Base-by-base conservation (phyloP, 352 stramenopile genomes). In the Phytophthora parvispora region DNA sequence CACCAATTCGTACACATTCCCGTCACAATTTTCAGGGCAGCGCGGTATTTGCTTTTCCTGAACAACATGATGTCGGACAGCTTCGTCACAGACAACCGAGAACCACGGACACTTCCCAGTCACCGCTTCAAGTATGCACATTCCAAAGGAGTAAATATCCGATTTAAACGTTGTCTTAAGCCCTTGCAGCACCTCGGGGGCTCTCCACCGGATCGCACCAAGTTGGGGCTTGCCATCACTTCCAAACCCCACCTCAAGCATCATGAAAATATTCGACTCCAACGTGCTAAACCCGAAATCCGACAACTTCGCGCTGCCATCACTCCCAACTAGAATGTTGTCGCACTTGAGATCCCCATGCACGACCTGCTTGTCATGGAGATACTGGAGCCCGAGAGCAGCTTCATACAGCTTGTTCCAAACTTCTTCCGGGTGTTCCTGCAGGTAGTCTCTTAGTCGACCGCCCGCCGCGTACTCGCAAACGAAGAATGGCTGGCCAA, bases 71-170 rank as follows among this genome's bases (percentile, higher is more conserved):
- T 61, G 34, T 16, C 57, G 55, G 3, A 67, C 57, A 5, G 24
- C 34, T 8, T 8, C 1, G 36, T 72, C 49, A 16, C 12, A 43
- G 16, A 27, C 4, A 4, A 34, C 55, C 22, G 27, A 29, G 6
- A 36, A 31, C 63, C 63, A 65, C 36, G 63, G 64, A 49, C 32
- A 60, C 32, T 32, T 52, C 8, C 57, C 50, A 49, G 49, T 72
- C 16, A 67, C 40, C 4, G 55, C 38, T 24, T 40, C 42, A 5
- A 49, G 42, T 6, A 49, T 49, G 22, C 42, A 49, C 42, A 49
- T 49, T 16, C 42, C 42, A 16, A 49, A 49, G n/a, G 74, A 77
- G 15, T 70, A 79, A 20, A 79, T 45, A 24, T 81, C 70, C 8
- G 61, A 74, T 7, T 43, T 57, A 12, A 60, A 52, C 12, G 69